These are phyloP conservation scores for Backusella circina DNA, from an alignment of 192 early-diverging fungal genomes.

Conservation along the genomic window DNA sequence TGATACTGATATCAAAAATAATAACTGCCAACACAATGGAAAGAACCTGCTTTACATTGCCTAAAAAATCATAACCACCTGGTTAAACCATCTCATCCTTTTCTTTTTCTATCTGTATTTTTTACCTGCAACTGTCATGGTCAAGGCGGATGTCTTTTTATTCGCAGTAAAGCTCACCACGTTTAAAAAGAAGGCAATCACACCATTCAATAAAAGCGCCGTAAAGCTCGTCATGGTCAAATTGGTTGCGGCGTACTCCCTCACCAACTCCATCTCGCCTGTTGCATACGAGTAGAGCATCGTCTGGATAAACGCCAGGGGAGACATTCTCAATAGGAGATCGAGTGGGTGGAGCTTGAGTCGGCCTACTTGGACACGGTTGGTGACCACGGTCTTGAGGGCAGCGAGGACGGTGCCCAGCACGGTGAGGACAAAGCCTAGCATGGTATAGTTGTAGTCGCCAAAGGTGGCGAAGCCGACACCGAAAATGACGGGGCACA, in stretches of 20 bases:
- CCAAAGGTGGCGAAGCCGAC: slow-evolving; percentile 81
- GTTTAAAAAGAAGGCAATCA: slow-evolving; percentile 85
- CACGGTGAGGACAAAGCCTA: slow-evolving; percentile 76
- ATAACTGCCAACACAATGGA: slow-evolving; percentile 60
- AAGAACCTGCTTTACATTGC: slow-evolving; percentile 66
- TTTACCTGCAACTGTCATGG: slow-evolving; percentile 69
- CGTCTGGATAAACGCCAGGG: slow-evolving; percentile 73
- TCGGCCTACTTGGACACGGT: slow-evolving; percentile 72
- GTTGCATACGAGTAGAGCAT: slow-evolving; percentile 55
- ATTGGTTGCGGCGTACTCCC: slow-evolving; percentile 37
- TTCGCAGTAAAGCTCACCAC: slow-evolving; percentile 85
- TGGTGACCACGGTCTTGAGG: slow-evolving; percentile 81
- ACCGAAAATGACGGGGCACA: slow-evolving; percentile 68
- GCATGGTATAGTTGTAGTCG: slow-evolving; percentile 70
- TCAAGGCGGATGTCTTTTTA: slow-evolving; percentile 79
- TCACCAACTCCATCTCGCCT: slow-evolving; percentile 58
- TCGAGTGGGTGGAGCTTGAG: slow-evolving; percentile 81
- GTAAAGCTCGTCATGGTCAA: slow-evolving; percentile 39
- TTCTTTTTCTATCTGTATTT: neutral
- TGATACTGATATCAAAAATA: slow-evolving; percentile 57
- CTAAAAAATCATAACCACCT: neutral
- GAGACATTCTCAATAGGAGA: slow-evolving; percentile 75
- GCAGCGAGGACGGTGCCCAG: slow-evolving; percentile 77
- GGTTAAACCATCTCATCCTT: neutral
- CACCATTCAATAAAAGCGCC: slow-evolving; percentile 72